Base-by-base conservation (phyloP, 257 asterid genomes). In the Solanum habrochaites region DNA sequence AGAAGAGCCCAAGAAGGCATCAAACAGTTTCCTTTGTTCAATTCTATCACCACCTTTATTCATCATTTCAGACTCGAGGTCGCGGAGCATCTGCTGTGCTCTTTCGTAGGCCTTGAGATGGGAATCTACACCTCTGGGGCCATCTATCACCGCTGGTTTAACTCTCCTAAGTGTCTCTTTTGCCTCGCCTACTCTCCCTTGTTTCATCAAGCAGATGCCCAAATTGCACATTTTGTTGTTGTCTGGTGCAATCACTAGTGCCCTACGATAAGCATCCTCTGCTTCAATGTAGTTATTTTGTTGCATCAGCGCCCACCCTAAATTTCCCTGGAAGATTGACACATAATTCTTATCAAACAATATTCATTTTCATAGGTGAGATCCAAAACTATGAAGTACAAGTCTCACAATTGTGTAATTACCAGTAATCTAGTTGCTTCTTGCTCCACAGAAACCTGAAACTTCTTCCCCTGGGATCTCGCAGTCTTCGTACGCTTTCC, bases 261-360 rank as follows among this genome's bases (percentile, higher is more conserved):
- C 99, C 86, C 96, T 87, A 67, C 99, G 85, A 58, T 97, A 97
- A 1, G 99, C 98, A 52, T 94, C 98, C 83, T 97, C 99, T 2
- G 99, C 99, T 86, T 96, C 98, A 0, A 91, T 77, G 91, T 96
- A 95, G 87, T 95, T 97, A 93, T 90, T 93, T 75, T 96, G 98
- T 91, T 97, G 99, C 99, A 97, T 97, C 90, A 96, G 47, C 4
- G 99, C 99, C 99, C 99, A 97, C 35, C 99, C 99, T 84, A 97
- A 89, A 88, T 97, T 97, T 39, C 99, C 99, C 99, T 97, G 88
- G 83, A 86, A 43, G 74, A 72, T 35, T 23, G 15, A 67, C 21
- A 11, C 29, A 78, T 20, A 40, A 11, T 73, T 72, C 27, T 9
- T 21, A 0, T 73, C 1, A 20, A 32, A 25, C 13, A 27, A 67